These are phyloP conservation scores for Glycine soja DNA, from an alignment of 306 rosid genomes.

Conservation along the genomic window DNA sequence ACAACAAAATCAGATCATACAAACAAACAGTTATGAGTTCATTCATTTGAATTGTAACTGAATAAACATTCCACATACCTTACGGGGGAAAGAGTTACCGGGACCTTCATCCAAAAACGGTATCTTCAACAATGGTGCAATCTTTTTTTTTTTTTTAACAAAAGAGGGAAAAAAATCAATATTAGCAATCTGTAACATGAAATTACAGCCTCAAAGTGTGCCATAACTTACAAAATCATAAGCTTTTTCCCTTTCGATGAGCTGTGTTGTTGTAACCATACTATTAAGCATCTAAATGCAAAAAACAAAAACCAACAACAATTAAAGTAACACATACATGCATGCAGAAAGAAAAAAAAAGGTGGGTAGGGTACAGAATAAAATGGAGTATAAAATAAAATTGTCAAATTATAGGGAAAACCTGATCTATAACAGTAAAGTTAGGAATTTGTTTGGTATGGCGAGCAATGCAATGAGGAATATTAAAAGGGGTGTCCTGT, in stretches of 20 bases:
- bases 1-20: conserved; percentile 38
- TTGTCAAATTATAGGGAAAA: conserved; percentile 46
- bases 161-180: neutral
- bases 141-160: conserved; percentile 47
- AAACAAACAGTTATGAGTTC: conserved; percentile 17
- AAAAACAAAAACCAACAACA: conserved; percentile 39
- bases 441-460: conserved; percentile 69
- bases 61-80: conserved; percentile 61
- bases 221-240: conserved; percentile 77
- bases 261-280: conserved; percentile 71
- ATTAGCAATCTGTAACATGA: conserved; percentile 17
- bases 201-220: conserved; percentile 19
- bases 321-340: conserved; percentile 15
- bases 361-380: conserved; percentile 58
- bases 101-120: conserved; percentile 85
- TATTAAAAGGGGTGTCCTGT: conserved; percentile 74
- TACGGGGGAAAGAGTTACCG: conserved; percentile 78
- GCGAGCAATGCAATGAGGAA: conserved; percentile 95
- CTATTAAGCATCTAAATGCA: conserved; percentile 76
- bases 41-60: conserved; percentile 38
- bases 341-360: conserved; percentile 7
- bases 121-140: conserved; percentile 80
- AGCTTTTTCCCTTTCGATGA: conserved; percentile 86
- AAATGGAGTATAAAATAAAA: neutral
- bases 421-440: conserved; percentile 88